Percentiles rank a stretch among this genome's conserved stretches.
phyloP scores from a whole-genome alignment of 306 rosid species.

The Prunus dulcis region DNA sequence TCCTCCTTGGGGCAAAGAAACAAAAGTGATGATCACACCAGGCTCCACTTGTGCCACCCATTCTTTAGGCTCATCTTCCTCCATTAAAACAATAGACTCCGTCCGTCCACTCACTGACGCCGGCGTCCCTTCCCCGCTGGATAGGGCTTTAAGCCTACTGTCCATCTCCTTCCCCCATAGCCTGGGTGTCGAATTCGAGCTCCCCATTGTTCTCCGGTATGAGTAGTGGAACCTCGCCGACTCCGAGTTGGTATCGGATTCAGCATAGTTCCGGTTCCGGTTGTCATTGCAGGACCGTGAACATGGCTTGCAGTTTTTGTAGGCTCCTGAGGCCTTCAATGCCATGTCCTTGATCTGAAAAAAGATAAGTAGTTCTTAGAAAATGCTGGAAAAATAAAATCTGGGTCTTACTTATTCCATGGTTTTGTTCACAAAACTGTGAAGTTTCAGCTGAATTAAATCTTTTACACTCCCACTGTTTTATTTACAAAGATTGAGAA shows the following conservation, averaged over 20 bases:
- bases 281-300: constrained; percentile 60
- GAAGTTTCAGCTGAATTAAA: background rate
- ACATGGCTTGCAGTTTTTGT: constrained; percentile 92
- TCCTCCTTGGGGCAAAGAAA: constrained; percentile 90
- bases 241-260: constrained; percentile 75
- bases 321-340: constrained; percentile 92
- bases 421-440: background rate
- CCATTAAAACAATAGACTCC: constrained; percentile 78
- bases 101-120: constrained; percentile 80
- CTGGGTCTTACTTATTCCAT: background rate
- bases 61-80: constrained; percentile 92
- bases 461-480: background rate
- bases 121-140: constrained; percentile 96
- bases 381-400: background rate
- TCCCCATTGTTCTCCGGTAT: constrained; percentile 65
- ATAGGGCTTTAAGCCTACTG: constrained; percentile 67
- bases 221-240: constrained; percentile 75
- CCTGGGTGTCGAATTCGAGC: constrained; percentile 84
- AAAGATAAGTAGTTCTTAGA: background rate
- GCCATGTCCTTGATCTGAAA: constrained; percentile 97
- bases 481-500: background rate
- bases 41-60: constrained; percentile 99
- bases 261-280: constrained; percentile 51
- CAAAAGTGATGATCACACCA: constrained; percentile 94
- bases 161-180: constrained; percentile 89